Base-by-base conservation (phyloP, 2,329 filamentous ascomycete genomes). In the Diaporthe sp. region DNA sequence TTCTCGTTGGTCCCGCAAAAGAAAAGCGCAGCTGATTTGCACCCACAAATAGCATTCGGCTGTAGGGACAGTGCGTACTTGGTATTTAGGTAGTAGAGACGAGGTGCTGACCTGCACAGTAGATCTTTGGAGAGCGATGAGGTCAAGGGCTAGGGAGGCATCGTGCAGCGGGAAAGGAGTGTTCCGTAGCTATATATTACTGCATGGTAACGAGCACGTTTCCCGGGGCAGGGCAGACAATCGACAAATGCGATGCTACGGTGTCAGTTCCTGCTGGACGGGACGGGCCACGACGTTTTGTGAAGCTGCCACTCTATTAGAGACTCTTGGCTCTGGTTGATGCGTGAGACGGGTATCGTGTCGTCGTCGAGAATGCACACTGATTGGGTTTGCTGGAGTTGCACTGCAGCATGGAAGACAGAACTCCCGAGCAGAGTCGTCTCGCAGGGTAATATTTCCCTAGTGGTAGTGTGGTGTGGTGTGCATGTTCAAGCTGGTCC, bases 131-230 rank as follows among this genome's bases (percentile, higher is more conserved):
- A 22, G 53, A 55, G 49, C 8, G 49, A 70, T 10, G 25, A 70
- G 37, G 49, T 55, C 34, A 53, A 55, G 65, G 65, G 49, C 46
- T 25, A 55, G 49, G 65, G 49, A 55, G 49, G 65, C 65, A 70
- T 65, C 67, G 22, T 75, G 67, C 67, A 75, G 73, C 73, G 73
- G 73, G 61, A 42, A 22, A 22, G 25, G 67, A 57, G 53, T 5
- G 57, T 37, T 44, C 73, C 73, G 73, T 75, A 28, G 46, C 73
- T 75, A 75, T 75, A 62, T 72, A 70, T 72, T 60, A 51, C 57
- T 3, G 7, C 19, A 51, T 28, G 44, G 46, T 42, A 55, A 70
- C 49, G 65, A 55, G 65, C 65, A 70, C 13, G 49, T 70, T 68
- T 68, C 42, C 65, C 9, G 19, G 65, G 49, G n/a, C 65, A 68